Conservation (phyloP, 75 land plant genomes). For the Picea sitchensis region DNA sequence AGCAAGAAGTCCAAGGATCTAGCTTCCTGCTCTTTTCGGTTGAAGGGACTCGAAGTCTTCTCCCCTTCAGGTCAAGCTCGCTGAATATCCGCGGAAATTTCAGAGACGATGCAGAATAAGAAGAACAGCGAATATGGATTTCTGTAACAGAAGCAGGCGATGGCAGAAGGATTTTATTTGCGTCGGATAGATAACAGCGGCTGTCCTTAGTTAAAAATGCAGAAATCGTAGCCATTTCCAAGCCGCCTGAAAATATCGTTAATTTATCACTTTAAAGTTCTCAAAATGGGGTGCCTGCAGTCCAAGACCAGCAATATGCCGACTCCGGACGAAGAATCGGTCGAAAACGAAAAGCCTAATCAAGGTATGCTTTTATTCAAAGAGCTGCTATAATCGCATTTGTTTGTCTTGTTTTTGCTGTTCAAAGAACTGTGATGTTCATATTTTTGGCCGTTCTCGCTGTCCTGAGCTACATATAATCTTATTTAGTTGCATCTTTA, state of each 20-base stretch:
- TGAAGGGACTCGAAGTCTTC: neutral
- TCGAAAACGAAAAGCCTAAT: conserved; percentile 31
- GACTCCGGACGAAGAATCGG: conserved; percentile 27
- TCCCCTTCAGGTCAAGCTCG: neutral
- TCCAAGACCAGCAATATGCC: conserved; percentile 42
- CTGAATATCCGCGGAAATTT: neutral
- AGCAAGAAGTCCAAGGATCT: neutral
- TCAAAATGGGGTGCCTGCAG: conserved; percentile 52
- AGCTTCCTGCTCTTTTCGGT: no score
- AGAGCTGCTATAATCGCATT: neutral
- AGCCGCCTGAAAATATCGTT: neutral
- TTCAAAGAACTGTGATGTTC: neutral
- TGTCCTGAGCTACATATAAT: neutral
- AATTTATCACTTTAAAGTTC: neutral
- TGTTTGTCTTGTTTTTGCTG: neutral
- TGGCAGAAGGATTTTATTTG: neutral
- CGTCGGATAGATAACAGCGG: neutral
- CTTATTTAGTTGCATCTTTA: neutral
- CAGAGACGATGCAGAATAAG: neutral
- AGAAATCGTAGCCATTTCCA: neutral
- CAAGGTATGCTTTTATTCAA: conserved; percentile 17
- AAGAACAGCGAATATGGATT: no score
- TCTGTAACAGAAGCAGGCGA: neutral
- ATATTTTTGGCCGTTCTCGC: neutral
- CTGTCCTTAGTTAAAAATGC: neutral